Percentiles rank a stretch among this genome's conserved stretches.
Conservation (phyloP, 2,329 filamentous ascomycete genomes). For the Epichloe coenophiala region DNA sequence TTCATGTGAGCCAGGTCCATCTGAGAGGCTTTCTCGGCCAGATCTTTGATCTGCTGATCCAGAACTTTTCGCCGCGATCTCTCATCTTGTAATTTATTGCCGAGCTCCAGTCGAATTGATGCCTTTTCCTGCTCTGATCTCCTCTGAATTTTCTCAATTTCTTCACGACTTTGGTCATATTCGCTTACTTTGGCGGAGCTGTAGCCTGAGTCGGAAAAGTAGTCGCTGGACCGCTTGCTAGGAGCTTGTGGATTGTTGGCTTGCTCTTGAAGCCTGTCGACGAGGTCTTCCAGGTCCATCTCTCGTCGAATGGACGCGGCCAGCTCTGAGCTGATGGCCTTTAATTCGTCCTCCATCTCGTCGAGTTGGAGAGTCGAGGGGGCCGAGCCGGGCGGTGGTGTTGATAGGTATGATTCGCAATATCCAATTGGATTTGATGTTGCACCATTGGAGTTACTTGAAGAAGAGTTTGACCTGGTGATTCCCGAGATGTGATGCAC, state of each 20-base stretch:
- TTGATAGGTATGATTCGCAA: slow-evolving; percentile 37
- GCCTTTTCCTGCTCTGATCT: slow-evolving; percentile 85
- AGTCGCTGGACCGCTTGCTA: slow-evolving; percentile 79
- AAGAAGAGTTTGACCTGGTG: slow-evolving; percentile 1
- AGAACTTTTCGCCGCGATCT: slow-evolving; percentile 59
- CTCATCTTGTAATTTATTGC: slow-evolving; percentile 78
- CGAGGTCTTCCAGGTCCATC: slow-evolving; percentile 90
- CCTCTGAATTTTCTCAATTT: slow-evolving; percentile 71
- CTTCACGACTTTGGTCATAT: slow-evolving; percentile 47
- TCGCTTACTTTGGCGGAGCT: slow-evolving; percentile 71
- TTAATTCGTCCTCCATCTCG: slow-evolving; percentile 88
- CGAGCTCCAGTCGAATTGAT: slow-evolving; percentile 70
- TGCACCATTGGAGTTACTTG: slow-evolving; percentile 25
- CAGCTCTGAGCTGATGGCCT: slow-evolving; percentile 84
- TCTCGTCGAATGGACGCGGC: slow-evolving; percentile 86
- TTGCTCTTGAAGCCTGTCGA: slow-evolving; percentile 78
- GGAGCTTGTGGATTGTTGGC: slow-evolving; percentile 41
- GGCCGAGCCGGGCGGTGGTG: slow-evolving; percentile 28
- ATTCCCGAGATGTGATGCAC: slow-evolving; percentile 9
- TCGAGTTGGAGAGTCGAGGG: slow-evolving; percentile 46
- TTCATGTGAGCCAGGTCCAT: slow-evolving; percentile 41
- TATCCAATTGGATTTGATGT: slow-evolving; percentile 32
- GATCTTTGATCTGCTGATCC: slow-evolving; percentile 69
- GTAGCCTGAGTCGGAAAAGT: slow-evolving; percentile 92
- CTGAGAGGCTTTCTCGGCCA: slow-evolving; percentile 66